Percentiles rank a stretch among this genome's conserved stretches.
Conservation (phyloP, 805 yeast species). For the Candida mattraensis region DNA sequence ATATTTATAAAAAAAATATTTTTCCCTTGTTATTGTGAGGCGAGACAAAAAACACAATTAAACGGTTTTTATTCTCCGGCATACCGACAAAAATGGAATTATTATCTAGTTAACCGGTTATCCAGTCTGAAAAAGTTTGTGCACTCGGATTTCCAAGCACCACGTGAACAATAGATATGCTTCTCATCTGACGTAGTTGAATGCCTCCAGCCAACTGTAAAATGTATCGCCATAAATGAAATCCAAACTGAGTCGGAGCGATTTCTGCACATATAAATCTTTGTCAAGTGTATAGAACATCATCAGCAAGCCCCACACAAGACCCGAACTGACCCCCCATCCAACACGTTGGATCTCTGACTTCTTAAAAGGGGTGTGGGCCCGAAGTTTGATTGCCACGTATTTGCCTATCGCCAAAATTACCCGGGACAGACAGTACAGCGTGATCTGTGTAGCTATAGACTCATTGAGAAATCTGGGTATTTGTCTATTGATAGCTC, state of each 20-base stretch:
- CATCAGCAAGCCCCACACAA: constrained; percentile 77
- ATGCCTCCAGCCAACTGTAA: constrained; percentile 31
- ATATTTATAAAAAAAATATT: no score
- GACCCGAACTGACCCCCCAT: constrained; percentile 63
- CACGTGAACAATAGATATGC: background rate
- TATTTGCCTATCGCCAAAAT: constrained; percentile 60
- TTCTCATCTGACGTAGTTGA: constrained; percentile 23
- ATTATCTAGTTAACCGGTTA: no score
- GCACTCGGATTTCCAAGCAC: no score
- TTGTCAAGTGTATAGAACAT: constrained; percentile 64
- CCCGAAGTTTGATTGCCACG: constrained; percentile 27
- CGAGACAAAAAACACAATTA: no score
- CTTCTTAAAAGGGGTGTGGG: background rate
- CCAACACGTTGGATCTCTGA: constrained; percentile 32
- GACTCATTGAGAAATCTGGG: constrained; percentile 21
- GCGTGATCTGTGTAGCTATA: constrained; percentile 71
- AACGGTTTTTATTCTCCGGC: no score
- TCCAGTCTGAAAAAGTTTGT: no score
- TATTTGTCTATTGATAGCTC: constrained; percentile 18
- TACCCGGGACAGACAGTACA: constrained; percentile 71
- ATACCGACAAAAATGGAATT: no score
- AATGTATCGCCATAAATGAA: constrained; percentile 66
- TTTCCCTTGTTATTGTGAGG: no score
- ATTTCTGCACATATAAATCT: constrained; percentile 53
- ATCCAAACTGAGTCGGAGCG: constrained; percentile 67